Base-by-base conservation (phyloP, 23 red algal genomes). In the Rhodosorus marinus region DNA sequence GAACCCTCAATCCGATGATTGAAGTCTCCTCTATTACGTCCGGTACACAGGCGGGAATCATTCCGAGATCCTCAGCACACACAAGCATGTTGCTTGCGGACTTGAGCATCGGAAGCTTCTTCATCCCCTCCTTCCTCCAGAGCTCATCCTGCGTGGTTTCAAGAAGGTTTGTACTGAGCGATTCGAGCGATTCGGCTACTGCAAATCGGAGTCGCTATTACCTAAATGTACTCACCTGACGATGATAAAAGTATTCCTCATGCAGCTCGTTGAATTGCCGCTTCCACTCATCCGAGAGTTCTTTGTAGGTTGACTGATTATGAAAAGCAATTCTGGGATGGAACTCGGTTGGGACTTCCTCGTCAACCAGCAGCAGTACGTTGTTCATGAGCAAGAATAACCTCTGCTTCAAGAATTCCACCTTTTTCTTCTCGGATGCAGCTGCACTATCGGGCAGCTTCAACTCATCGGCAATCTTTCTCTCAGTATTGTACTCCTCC, bases 21-120 rank as follows among this genome's bases (percentile, higher is more conserved):
- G 68, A 70, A 22, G 76, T 71, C 24, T 56, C 70, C 2, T 77
- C 59, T 54, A 93, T 64, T 34, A 93, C 75, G 6, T 74, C 71
- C 17, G 75, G 69, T 7, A 93, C 76, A 47, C 69, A 83, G 5
- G 52, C 53, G 6, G 86, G 75, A 11, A 82, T 59, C 58, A 82
- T 49, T 4, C 86, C 86, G 30, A 93, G 60, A 33, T 93, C 86
- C 20, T 83, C 86, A 19, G 76, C 75, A 43, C 70, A 83, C 8
- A 93, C 76, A 5, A 93, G 73, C 86, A 93, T 93, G n/a, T 77
- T 42, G 50, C 62, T 57, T 5, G 76, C 64, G 24, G 64, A 46
- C 57, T 83, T 83, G 55, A 93, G 67, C 70, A 83, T 83, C 0
- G 76, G 75, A 23, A 93, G 57, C 29, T 81, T 81, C 28, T 69